phyloP scores from a whole-genome alignment of 352 stramenopile species.

The Globisporangium paroecandrum region DNA sequence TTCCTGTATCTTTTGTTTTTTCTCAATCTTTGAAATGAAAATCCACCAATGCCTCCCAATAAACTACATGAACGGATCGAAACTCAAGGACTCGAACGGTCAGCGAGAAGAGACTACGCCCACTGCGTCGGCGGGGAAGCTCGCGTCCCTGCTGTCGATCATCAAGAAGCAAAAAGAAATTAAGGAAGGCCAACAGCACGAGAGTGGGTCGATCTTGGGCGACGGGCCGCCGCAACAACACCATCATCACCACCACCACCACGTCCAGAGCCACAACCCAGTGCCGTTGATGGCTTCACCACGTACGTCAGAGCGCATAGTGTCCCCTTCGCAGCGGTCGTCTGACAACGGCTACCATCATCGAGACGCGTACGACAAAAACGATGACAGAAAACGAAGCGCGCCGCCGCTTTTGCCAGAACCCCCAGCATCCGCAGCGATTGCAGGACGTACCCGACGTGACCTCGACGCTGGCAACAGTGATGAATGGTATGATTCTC shows the following conservation, averaged over 20 bases:
- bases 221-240: conserved; percentile 3
- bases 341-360: conserved; percentile 1
- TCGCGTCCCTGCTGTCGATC: conserved; percentile 77
- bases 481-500: conserved; percentile 34
- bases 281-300: conserved; percentile 8
- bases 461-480: conserved; percentile 21
- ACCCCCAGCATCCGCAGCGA: conserved; percentile 11
- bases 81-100: conserved; percentile 20
- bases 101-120: conserved; percentile 28
- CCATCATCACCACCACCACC: background rate
- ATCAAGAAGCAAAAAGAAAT: conserved; percentile 82
- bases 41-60: background rate
- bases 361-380: conserved; percentile 8
- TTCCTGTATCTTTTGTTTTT: conserved; percentile 3
- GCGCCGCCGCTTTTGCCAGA: conserved; percentile 9
- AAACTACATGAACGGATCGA: background rate
- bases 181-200: conserved; percentile 22
- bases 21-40: background rate
- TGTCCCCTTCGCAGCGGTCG: background rate
- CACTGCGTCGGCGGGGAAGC: conserved; percentile 43
- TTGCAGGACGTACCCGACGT: conserved; percentile 21
- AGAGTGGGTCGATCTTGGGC: conserved; percentile 8
- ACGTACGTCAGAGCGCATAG: conserved; percentile 1
- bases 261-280: background rate
- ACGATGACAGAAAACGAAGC: conserved; percentile 10